These are phyloP conservation scores for Dactylonectria macrodidyma DNA, from an alignment of 2,329 filamentous ascomycete species.

Conservation along the genomic window DNA sequence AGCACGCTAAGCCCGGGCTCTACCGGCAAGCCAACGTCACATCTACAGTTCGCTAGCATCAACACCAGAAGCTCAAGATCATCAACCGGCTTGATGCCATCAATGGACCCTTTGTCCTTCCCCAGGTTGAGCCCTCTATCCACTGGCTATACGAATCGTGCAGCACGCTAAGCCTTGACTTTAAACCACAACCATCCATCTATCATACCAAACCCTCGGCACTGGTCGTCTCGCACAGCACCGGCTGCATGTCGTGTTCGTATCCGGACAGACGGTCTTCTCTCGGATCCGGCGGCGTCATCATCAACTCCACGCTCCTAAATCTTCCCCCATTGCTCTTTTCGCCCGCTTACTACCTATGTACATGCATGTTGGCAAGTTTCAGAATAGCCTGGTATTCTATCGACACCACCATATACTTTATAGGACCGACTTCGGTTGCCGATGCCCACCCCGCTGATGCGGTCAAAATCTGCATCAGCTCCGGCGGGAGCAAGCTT, in stretches of 20 bases:
- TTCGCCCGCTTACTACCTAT: background rate
- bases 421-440: background rate
- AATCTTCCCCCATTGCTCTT: background rate
- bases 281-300: background rate
- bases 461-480: background rate
- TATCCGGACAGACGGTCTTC: background rate
- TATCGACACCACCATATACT: background rate
- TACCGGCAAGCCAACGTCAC: background rate
- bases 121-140: slow-evolving; percentile 16
- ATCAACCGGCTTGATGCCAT: background rate
- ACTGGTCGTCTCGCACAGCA: background rate
- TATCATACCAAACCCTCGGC: background rate
- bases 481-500: background rate
- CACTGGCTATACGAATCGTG: slow-evolving; percentile 31
- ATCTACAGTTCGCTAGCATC: too few relatives aligned
- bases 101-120: background rate
- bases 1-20: slow-evolving; percentile 19
- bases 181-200: background rate
- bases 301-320: slow-evolving; percentile 1
- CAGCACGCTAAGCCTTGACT: slow-evolving; percentile 25
- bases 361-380: too few relatives aligned
- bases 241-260: background rate
- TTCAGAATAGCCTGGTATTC: background rate
- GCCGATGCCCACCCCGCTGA: background rate
- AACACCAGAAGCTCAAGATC: too few relatives aligned